Evolutionary conservation across 441 rosid genomes (phyloP), one percentile per base, ranked within the genome.

Genomic region (Pelargonium citronellum): DNA sequence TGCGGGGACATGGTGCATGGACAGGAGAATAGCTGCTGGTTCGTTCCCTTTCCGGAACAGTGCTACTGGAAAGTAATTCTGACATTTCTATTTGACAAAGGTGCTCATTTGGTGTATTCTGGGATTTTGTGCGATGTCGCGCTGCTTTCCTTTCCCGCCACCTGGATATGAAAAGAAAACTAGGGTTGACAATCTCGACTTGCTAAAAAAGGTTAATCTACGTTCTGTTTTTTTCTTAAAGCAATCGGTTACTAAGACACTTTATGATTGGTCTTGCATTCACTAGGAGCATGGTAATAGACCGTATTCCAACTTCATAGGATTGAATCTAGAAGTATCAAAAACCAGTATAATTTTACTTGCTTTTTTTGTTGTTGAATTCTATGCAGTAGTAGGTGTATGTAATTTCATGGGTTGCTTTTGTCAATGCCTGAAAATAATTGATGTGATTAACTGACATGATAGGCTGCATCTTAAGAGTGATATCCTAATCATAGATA

Each of bases 81-180:
- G 47, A 67, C 69, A 55, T 65, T 77, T 73, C 67, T 24, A 64
- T 71, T 71, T 79, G 60, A 55, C n/a, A 65, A 75, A 71, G 73
- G 71, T 17, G 49, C 72, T 73, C 4, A 58, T 66, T 27, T 67
- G 67, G 69, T 62, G 69, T 57, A 64, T 41, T 66, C 75, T 44
- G 39, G 75, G 69, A 60, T 73, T 68, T 67, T 68, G 77, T 74
- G 82, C 78, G 72, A 83, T 83, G 87, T 83, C 87, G 82, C 87
- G 87, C 68, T 81, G 87, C 80, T 83, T 83, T 79, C 83, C 85
- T 5, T 83, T 83, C 72, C 85, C 85, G 5, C 87, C 87, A 0
- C 85, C 87, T 41, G 87, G 87, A 74, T 83, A 83, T 73, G 83
- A 75, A 74, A 79, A 77, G 81, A 79, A 83, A 79, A 68, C 82